Evolutionary conservation across 192 early-diverging fungal species (phyloP).

Genomic region (Coemansia sp.): DNA sequence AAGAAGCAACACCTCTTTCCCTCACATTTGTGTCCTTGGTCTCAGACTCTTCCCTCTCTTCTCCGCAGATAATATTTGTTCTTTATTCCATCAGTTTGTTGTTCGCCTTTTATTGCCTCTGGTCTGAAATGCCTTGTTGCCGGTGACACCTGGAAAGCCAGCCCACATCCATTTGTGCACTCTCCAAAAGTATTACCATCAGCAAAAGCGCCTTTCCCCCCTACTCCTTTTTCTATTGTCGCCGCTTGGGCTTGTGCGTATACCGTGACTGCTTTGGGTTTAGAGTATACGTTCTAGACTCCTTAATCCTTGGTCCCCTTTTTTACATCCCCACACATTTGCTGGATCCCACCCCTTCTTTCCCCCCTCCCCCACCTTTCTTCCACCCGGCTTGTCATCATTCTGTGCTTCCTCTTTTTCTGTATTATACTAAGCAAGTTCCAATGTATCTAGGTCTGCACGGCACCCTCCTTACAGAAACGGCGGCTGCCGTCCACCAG

Average conservation of each 20-base stretch:
- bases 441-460: slow-evolving; percentile 52
- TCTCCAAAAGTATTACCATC: neutral
- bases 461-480: slow-evolving; percentile 42
- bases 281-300: slow-evolving; percentile 4
- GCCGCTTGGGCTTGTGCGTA: neutral
- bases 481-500: slow-evolving; percentile 32
- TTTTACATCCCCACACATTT: neutral
- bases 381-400: slow-evolving; percentile 1
- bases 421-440: slow-evolving; percentile 5
- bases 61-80: neutral
- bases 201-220: neutral
- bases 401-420: neutral
- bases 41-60: neutral
- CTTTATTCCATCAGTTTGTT: neutral
- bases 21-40: neutral
- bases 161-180: neutral
- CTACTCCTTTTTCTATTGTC: neutral
- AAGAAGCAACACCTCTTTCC: too few species aligned
- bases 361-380: neutral
- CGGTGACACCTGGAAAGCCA: neutral
- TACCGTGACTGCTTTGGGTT: neutral
- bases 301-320: neutral
- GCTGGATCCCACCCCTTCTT: neutral
- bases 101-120: neutral
- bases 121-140: neutral